These are phyloP conservation scores for Vaccinium corymbosum DNA, from an alignment of 148 eudicot species.

Conservation along the genomic window DNA sequence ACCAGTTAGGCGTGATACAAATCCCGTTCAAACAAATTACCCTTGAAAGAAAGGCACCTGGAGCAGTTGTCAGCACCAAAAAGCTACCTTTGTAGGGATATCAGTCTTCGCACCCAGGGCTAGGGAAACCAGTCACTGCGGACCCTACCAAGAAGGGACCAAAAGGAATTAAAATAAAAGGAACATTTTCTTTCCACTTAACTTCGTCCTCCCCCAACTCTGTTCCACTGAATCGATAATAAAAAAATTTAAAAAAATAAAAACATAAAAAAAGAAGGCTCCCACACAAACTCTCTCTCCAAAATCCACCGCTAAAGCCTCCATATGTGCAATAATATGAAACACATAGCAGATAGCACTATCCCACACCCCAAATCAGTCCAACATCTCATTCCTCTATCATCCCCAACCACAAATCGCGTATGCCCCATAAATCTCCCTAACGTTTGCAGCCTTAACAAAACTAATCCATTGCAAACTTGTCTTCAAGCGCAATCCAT, in stretches of 20 bases:
- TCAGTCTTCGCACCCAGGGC: neutral
- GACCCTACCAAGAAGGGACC: neutral
- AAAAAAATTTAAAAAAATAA: no score
- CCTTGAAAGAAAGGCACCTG: neutral
- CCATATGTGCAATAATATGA: neutral
- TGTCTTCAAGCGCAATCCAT: neutral
- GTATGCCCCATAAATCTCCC: neutral
- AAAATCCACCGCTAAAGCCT: neutral
- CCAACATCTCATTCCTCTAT: neutral
- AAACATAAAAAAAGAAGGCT: neutral
- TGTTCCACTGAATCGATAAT: neutral
- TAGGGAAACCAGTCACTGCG: neutral
- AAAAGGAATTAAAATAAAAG: neutral
- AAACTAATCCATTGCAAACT: neutral
- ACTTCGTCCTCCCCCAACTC: neutral
- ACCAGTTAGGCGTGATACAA: neutral
- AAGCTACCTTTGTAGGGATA: neutral
- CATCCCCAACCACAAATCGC: neutral
- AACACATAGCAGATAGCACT: neutral
- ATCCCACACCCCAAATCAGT: neutral
- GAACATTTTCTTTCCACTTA: neutral
- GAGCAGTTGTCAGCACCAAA: neutral
- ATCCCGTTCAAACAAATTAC: neutral
- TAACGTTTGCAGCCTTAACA: neutral
- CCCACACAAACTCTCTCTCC: neutral